phyloP scores from a whole-genome alignment of 768 basidiomycete genomes.

The Holtermannia corniformis region DNA sequence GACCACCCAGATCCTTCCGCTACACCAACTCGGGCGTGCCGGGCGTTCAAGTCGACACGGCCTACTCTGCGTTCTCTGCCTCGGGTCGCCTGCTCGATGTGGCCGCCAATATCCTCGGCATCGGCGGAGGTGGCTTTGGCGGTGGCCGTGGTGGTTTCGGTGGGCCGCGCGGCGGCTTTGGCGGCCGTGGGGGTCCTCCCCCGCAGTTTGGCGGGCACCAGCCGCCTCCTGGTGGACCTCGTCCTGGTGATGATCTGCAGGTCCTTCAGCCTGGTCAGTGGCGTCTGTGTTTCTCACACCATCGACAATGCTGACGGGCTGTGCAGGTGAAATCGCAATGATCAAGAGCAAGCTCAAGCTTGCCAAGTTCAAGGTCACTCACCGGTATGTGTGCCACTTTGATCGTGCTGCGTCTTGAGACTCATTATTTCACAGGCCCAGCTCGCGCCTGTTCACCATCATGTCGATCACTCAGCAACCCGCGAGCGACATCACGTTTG shows the following conservation, averaged over 20 bases:
- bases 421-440: conserved; percentile 7
- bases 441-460: conserved; percentile 18
- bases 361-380: conserved; percentile 38
- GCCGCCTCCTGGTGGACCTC: not conserved
- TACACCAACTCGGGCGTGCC: conserved; percentile 24
- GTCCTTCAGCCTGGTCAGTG: conserved; percentile 12
- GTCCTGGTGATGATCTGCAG: conserved; percentile 16
- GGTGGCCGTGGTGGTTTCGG: conserved; percentile 14
- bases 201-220: no score
- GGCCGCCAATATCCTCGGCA: conserved; percentile 23
- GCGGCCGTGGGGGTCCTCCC: conserved; percentile 15
- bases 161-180: conserved; percentile 19
- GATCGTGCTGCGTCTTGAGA: not conserved
- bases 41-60: conserved; percentile 40
- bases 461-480: conserved; percentile 23
- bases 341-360: conserved; percentile 30
- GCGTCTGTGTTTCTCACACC: not conserved
- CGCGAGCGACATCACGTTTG: conserved; percentile 30
- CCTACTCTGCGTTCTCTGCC: conserved; percentile 39
- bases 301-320: not conserved
- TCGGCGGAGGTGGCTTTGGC: conserved; percentile 15
- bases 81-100: conserved; percentile 34
- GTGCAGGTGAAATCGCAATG: conserved; percentile 11
- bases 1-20: conserved; percentile 23
- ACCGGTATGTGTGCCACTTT: conserved; percentile 17